Base-by-base conservation (phyloP, 1,139 yeast species). In the Sugiyamaella pinicola region DNA sequence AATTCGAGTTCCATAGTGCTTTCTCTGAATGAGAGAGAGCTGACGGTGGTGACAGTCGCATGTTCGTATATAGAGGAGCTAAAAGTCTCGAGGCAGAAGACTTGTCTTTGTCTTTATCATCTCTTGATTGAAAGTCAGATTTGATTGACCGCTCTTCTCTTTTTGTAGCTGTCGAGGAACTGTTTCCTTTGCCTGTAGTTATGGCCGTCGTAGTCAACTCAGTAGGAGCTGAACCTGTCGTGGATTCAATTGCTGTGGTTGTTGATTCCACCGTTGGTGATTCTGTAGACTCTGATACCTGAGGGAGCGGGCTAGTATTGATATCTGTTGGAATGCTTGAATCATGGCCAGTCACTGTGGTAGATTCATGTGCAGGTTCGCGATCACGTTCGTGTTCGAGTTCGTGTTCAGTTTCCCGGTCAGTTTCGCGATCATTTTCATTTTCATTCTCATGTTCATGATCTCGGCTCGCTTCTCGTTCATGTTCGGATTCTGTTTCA, bases 1-100 rank as follows among this genome's bases (percentile, higher is more conserved):
- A 42, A 17, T 31, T 42, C 15, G 5, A 19, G 13, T 35, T 35
- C 33, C 33, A 19, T 9, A 22, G 19, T 13, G 33, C 34, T 40
- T 40, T 40, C 12, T 40, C 45, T 21, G 45, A 40, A n/a, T 42
- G 46, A 18, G 46, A 42, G 6, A 42, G 37, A 26, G 35, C 46
- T 9, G 46, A 42, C 17, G 46, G 46, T 17, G 46, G 35, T 17
- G 46, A 18, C n/a, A 42, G 26, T 42, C 34, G 12, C 46, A 42
- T 42, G n/a, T 42, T 42, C 13, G 46, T 26, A 31, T 42, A 42
- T 8, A 42, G 35, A 15, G 46, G 46, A 5, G 34, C 33, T 12
- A 15, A 15, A 5, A 17, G 15, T 28, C 34, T 24, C n/a, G 46
- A 28, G 2, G 19, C 19, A 29, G 34, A 29, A 6, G 34, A 4